Evolutionary conservation across 2,329 filamentous ascomycete genomes (phyloP), one percentile per base, ranked within the genome.

Genomic region (Simplicillium sp.): DNA sequence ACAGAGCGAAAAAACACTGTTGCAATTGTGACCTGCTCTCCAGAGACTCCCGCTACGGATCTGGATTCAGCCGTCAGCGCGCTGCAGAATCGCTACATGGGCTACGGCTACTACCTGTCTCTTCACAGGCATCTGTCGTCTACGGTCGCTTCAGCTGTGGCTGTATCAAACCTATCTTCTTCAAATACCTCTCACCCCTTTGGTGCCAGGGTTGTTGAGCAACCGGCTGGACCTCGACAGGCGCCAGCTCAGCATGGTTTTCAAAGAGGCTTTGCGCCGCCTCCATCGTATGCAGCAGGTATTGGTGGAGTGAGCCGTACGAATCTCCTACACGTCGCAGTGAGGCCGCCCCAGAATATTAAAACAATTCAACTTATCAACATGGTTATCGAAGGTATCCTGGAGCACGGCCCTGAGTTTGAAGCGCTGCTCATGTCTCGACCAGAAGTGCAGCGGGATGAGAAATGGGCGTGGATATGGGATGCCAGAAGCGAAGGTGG

Each of bases 401-500:
- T 96, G 8, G 77, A 80, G 16, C 79, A 92, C 50, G 88, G 89
- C 0, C 79, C 86, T 0, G 87, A 92, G 54, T 94, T 95, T 45
- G 92, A 98, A 61, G 88, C 89, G 5, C 68, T 94, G 2, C 72
- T 98, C 7, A 97, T 97, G 92, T 83, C 82, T 38, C 73, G 86
- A 14, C 77, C 84, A 0, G 80, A 88, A 41, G 84, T 97, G 1
- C 87, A 94, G 56, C 75, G 73, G 33, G 86, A 95, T 44, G 86
- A 94, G 58, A 88, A 83, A 49, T 97, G 90, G 80, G 84, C 88
- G 0, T 98, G 89, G 85, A 70, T 98, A 5, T 98, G 87, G 82
- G 84, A 97, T 58, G 75, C 88, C 15, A 75, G 81, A 48, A 89
- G 81, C 53, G 70, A 73, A 46, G 88, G 80, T 18, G 90, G 84